phyloP scores from a whole-genome alignment of 1,284 basidiomycete species.

The Ceratobasidium sp. region DNA sequence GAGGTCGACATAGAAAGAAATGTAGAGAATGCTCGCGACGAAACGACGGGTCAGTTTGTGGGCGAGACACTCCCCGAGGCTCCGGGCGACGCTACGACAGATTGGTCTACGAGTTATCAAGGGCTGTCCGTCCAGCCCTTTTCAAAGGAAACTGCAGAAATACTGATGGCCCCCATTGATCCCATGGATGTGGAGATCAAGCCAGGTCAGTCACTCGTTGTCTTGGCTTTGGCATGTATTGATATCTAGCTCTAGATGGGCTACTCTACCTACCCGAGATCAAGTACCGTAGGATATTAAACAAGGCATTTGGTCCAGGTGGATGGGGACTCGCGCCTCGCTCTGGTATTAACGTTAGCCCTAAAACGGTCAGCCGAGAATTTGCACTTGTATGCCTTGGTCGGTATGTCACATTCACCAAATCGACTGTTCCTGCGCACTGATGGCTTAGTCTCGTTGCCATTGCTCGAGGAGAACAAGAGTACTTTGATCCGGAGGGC shows the following conservation, averaged over 20 bases:
- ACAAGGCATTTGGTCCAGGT: slow-evolving; percentile 94
- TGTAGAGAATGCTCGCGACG: slow-evolving; percentile 6
- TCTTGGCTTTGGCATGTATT: background rate
- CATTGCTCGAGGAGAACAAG: slow-evolving; percentile 94
- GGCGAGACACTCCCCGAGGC: slow-evolving; percentile 20
- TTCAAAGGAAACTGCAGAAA: slow-evolving; percentile 72
- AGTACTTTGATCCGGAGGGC: slow-evolving; percentile 92
- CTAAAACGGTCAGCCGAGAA: slow-evolving; percentile 89
- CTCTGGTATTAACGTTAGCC: slow-evolving; percentile 88
- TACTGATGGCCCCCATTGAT: slow-evolving; percentile 78
- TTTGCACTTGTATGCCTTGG: slow-evolving; percentile 95
- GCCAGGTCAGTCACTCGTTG: slow-evolving; percentile 66
- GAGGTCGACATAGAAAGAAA: slow-evolving; percentile 11
- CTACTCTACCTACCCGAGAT: slow-evolving; percentile 97
- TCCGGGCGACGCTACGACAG: slow-evolving; percentile 52
- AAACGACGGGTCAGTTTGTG: background rate
- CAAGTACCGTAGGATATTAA: slow-evolving; percentile 94
- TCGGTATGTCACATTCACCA: slow-evolving; percentile 58
- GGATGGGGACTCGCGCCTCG: slow-evolving; percentile 97
- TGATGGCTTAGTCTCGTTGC: slow-evolving; percentile 72
- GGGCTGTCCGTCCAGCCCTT: slow-evolving; percentile 85
- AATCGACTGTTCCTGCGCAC: background rate
- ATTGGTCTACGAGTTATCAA: slow-evolving; percentile 90
- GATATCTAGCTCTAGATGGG: slow-evolving; percentile 67
- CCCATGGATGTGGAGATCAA: slow-evolving; percentile 90